These are phyloP conservation scores for Anthracocystis setariae DNA, from an alignment of 1,284 basidiomycete genomes.

Conservation along the genomic window DNA sequence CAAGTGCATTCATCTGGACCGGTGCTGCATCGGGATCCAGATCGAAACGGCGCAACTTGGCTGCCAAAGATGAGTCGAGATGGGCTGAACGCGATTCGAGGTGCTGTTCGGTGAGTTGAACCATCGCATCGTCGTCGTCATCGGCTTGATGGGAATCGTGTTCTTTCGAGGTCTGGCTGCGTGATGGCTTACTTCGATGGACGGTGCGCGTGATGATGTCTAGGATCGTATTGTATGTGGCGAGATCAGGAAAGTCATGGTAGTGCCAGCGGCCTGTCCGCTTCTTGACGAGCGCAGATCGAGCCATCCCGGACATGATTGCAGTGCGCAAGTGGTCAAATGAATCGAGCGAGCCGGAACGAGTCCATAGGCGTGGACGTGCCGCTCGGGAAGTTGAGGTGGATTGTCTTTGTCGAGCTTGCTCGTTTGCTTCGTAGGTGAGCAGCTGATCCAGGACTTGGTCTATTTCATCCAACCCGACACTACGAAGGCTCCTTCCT, in stretches of 20 bases:
- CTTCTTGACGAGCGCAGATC: neutral
- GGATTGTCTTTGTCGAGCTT: slow-evolving; percentile 3
- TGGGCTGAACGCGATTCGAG: slow-evolving; percentile 18
- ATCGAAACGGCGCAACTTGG: slow-evolving; percentile 30
- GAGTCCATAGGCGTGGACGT: neutral
- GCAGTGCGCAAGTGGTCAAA: slow-evolving; percentile 9
- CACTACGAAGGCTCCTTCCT: slow-evolving; percentile 27
- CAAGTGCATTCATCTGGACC: slow-evolving; percentile 15
- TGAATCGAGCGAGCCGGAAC: neutral
- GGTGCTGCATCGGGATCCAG: slow-evolving; percentile 32
- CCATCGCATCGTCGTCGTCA: slow-evolving; percentile 22
- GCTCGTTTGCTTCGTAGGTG: slow-evolving; percentile 38
- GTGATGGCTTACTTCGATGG: slow-evolving; percentile 13
- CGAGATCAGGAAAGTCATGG: slow-evolving; percentile 33
- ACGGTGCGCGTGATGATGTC: slow-evolving; percentile 35
- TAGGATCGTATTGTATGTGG: slow-evolving; percentile 46
- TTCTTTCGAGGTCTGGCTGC: neutral
- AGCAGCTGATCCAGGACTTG: slow-evolving; percentile 32
- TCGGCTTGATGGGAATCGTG: slow-evolving; percentile 6
- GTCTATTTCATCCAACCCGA: slow-evolving; percentile 31
- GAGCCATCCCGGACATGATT: slow-evolving; percentile 11
- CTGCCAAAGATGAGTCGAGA: slow-evolving; percentile 16
- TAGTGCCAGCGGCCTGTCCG: slow-evolving; percentile 1
- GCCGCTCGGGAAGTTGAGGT: neutral
- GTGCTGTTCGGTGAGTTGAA: slow-evolving; percentile 17